Conservation (phyloP, 179 eudicot species). For the Dionaea muscipula region DNA sequence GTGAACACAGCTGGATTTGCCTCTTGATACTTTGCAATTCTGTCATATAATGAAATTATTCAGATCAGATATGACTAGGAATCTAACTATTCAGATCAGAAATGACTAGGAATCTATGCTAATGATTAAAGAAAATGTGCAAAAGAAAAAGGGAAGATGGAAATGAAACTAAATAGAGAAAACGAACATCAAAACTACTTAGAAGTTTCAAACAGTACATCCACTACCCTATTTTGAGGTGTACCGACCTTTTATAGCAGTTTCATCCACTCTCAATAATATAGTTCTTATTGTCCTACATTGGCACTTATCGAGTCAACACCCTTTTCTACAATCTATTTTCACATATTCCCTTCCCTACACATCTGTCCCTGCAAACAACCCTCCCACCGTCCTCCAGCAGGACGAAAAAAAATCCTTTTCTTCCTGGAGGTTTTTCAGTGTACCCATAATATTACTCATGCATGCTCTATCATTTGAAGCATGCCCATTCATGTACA, state of each 20-base stretch:
- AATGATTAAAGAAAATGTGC: neutral
- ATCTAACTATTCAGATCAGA: neutral
- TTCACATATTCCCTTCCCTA: no score
- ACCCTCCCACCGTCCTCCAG: no score
- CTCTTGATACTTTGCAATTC: conserved; percentile 70
- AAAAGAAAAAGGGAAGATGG: neutral
- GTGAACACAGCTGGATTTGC: conserved; percentile 62
- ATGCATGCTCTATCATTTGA: no score
- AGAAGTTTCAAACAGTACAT: neutral
- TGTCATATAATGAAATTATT: conserved; percentile 17
- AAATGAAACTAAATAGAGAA: neutral
- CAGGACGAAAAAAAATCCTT: no score
- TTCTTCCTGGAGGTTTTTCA: no score
- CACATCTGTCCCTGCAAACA: no score
- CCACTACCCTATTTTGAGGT: no score
- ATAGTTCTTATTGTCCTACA: no score
- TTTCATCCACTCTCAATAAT: neutral
- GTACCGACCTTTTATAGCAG: neutral
- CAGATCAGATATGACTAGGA: neutral
- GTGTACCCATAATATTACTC: no score
- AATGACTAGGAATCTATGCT: neutral
- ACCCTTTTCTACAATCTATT: no score
- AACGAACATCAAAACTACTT: neutral
- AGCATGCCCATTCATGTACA: no score
- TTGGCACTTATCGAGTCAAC: no score